These are phyloP conservation scores for Trichosanthes cucumerina DNA, from an alignment of 306 rosid genomes.

Conservation along the genomic window DNA sequence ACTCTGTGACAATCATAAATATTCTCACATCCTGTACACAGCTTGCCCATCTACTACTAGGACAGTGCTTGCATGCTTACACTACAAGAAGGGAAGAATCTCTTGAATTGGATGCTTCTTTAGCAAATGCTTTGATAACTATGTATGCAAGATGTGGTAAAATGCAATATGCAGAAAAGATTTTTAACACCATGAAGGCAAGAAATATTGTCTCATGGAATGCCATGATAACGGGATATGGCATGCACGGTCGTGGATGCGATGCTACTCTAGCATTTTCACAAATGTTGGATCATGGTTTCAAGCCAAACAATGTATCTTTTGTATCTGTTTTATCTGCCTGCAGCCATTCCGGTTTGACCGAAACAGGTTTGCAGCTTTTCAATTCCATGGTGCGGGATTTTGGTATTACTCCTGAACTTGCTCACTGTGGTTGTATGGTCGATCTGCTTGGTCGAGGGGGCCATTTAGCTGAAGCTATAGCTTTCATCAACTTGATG, in stretches of 20 bases:
- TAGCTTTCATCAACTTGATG: slow-evolving; percentile 25
- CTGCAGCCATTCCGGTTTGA: slow-evolving; percentile 39
- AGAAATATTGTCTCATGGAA: slow-evolving; percentile 36
- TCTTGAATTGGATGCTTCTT: slow-evolving; percentile 15
- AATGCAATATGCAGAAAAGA: slow-evolving; percentile 26
- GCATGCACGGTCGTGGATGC: slow-evolving; percentile 27
- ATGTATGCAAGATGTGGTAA: slow-evolving; percentile 39
- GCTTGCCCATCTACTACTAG: slow-evolving; percentile 26
- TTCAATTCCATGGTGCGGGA: slow-evolving; percentile 29
- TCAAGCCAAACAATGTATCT: slow-evolving; percentile 24
- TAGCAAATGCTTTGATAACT: slow-evolving; percentile 29
- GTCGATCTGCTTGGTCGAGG: slow-evolving; percentile 45
- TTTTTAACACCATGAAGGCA: slow-evolving; percentile 17
- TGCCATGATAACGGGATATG: slow-evolving; percentile 35
- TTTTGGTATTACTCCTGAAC: slow-evolving; percentile 29
- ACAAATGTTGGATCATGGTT: slow-evolving; percentile 25
- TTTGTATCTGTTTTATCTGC: slow-evolving; percentile 36
- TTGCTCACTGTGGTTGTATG: slow-evolving; percentile 36
- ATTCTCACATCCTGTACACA: slow-evolving; percentile 32
- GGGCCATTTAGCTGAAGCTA: slow-evolving; percentile 29
- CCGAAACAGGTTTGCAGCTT: slow-evolving; percentile 27
- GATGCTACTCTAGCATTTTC: slow-evolving; percentile 31
- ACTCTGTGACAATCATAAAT: slow-evolving; percentile 25
- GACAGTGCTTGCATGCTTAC: slow-evolving; percentile 38
- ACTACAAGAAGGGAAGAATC: slow-evolving; percentile 12